Conservation (phyloP, 805 yeast species). For the Yueomyces sinensis region DNA sequence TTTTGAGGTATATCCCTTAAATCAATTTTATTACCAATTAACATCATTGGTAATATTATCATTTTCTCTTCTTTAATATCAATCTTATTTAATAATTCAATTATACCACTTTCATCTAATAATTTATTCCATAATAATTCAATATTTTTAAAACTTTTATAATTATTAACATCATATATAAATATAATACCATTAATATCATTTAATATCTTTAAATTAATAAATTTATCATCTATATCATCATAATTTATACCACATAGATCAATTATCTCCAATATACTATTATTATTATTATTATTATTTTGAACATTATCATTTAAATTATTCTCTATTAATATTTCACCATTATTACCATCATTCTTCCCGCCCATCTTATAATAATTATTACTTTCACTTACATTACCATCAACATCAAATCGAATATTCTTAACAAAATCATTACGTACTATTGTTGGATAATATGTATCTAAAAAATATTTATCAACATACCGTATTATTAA, state of each 20-base stretch:
- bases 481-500: conserved; percentile 77
- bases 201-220: conserved; percentile 64
- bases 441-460: conserved; percentile 76
- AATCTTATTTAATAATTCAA: conserved; percentile 2
- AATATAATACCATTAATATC: conserved; percentile 77
- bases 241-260: too few species aligned
- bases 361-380: background rate
- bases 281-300: too few species aligned
- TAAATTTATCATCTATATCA: conserved; percentile 34
- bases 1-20: conserved; percentile 5
- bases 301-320: background rate
- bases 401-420: conserved; percentile 31
- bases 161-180: conserved; percentile 69
- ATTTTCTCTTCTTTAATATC: conserved; percentile 4
- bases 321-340: too few species aligned
- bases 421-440: conserved; percentile 67
- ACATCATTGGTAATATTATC: conserved; percentile 60
- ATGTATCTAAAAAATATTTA: conserved; percentile 75
- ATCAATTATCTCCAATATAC: conserved; percentile 38
- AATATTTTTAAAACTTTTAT: conserved; percentile 65
- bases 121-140: conserved; percentile 73
- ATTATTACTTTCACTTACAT: background rate
- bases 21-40: conserved; percentile 30
- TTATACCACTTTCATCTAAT: conserved; percentile 45
- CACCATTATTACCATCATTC: too few species aligned